Conservation (phyloP, 176 grass and related monocot genomes). For the Bothriochloa decipiens region DNA sequence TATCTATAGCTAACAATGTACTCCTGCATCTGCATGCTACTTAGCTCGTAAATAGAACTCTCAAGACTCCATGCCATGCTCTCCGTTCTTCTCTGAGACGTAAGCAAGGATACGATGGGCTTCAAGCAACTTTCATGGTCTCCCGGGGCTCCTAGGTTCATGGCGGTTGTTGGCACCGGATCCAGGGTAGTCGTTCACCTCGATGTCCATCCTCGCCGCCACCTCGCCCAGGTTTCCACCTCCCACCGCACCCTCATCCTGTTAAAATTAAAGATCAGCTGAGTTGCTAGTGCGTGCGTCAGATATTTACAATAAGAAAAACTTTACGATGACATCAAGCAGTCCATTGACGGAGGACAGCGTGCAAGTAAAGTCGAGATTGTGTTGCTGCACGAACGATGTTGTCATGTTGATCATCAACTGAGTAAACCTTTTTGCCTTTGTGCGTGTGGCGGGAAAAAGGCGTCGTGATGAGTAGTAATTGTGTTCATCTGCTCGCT, state of each 20-base stretch:
- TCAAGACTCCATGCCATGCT: background rate
- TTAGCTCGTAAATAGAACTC: too few species aligned
- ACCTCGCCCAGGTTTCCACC: conserved; percentile 30
- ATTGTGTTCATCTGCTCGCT: background rate
- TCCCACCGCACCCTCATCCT: background rate
- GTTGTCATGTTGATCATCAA: background rate
- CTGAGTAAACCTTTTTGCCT: background rate
- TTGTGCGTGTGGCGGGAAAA: background rate
- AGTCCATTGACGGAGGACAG: background rate
- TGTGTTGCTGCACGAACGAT: conserved; percentile 27
- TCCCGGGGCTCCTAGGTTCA: conserved; percentile 68
- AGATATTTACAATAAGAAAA: background rate
- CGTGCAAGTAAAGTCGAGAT: background rate
- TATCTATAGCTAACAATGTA: too few species aligned
- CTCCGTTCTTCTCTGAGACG: background rate
- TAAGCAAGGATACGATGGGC: too few species aligned
- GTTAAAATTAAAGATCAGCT: background rate
- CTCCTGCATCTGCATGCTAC: too few species aligned
- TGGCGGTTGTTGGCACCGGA: conserved; percentile 83
- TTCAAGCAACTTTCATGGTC: conserved; percentile 37
- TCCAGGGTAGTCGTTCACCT: conserved; percentile 79
- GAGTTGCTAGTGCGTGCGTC: background rate
- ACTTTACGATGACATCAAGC: background rate
- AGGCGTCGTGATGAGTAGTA: background rate
- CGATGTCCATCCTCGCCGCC: conserved; percentile 66